Conservation (phyloP, 352 stramenopile genomes). For the Phytophthora sojae region DNA sequence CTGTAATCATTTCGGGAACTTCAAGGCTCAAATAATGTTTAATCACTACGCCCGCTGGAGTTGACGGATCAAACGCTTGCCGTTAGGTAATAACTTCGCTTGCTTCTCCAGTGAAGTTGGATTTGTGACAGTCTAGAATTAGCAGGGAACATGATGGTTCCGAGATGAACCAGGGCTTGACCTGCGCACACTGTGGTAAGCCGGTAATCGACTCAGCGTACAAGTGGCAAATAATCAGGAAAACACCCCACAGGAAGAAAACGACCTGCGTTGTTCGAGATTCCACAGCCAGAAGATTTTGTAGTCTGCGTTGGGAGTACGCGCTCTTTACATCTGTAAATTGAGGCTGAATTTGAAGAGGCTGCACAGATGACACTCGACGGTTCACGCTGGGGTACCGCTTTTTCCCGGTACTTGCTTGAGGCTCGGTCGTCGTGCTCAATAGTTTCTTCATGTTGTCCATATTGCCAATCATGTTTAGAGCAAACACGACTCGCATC, state of each 20-base stretch:
- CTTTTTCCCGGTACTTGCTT: neutral
- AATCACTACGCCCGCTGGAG: slow-evolving; percentile 29
- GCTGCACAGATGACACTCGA: neutral
- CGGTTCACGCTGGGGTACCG: slow-evolving; percentile 1
- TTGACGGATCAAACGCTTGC: slow-evolving; percentile 22
- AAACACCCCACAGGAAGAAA: slow-evolving; percentile 22
- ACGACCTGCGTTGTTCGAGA: slow-evolving; percentile 8
- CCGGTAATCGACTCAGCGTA: slow-evolving; percentile 23
- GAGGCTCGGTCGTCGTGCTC: neutral
- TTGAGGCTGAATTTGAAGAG: neutral
- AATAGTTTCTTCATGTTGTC: slow-evolving; percentile 40
- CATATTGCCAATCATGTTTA: slow-evolving; percentile 30
- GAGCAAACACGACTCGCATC: slow-evolving; percentile 23
- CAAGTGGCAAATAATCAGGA: slow-evolving; percentile 26
- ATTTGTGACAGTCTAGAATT: slow-evolving; percentile 33
- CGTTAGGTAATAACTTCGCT: slow-evolving; percentile 13
- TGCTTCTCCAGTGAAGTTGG: neutral
- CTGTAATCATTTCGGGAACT: slow-evolving; percentile 32
- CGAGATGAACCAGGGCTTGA: slow-evolving; percentile 34
- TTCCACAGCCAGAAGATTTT: neutral
- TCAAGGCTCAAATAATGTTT: slow-evolving; percentile 39
- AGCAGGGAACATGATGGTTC: slow-evolving; percentile 37
- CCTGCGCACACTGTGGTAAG: slow-evolving; percentile 24
- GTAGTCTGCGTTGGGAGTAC: neutral
- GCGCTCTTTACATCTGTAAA: neutral